A percentile compares a stretch with the other conserved stretches of the same genome.
phyloP scores from a whole-genome alignment of 306 rosid genomes.

The Styphnolobium japonicum region DNA sequence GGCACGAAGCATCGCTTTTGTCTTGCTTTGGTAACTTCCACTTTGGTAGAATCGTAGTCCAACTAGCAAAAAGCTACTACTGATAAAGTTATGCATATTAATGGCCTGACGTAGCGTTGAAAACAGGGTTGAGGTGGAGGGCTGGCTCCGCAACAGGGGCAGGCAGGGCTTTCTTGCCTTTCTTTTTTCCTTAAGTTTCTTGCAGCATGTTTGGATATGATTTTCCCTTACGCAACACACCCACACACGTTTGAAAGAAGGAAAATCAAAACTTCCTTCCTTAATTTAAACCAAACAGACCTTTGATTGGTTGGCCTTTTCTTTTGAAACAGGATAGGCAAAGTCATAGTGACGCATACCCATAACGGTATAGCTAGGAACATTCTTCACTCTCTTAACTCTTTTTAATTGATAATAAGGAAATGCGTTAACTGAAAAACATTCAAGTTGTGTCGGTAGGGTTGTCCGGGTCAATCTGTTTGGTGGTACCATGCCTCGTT shows the following conservation, averaged over 20 bases:
- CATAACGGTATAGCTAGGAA: constrained; percentile 9
- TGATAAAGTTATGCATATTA: constrained; percentile 10
- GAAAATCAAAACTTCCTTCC: no score
- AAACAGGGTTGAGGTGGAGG: constrained; percentile 14
- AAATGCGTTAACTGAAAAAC: constrained; percentile 5
- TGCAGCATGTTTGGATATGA: no score
- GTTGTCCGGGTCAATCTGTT: background rate
- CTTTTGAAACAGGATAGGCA: background rate
- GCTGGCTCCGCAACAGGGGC: background rate
- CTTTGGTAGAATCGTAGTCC: background rate
- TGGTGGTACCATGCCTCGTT: background rate
- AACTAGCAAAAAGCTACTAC: constrained; percentile 4
- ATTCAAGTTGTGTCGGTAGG: constrained; percentile 29
- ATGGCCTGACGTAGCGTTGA: constrained; percentile 32
- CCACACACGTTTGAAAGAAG: no score
- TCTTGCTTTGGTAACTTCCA: constrained; percentile 18
- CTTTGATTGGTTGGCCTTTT: background rate
- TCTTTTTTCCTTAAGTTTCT: no score
- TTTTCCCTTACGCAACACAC: no score
- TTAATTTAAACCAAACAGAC: no score
- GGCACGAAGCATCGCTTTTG: constrained; percentile 20
- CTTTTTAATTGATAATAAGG: background rate
- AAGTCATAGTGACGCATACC: constrained; percentile 8
- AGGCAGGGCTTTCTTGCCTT: background rate
- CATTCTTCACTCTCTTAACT: constrained; percentile 29